phyloP scores from a whole-genome alignment of 2,329 filamentous ascomycete species.

The Zalaria obscura region DNA sequence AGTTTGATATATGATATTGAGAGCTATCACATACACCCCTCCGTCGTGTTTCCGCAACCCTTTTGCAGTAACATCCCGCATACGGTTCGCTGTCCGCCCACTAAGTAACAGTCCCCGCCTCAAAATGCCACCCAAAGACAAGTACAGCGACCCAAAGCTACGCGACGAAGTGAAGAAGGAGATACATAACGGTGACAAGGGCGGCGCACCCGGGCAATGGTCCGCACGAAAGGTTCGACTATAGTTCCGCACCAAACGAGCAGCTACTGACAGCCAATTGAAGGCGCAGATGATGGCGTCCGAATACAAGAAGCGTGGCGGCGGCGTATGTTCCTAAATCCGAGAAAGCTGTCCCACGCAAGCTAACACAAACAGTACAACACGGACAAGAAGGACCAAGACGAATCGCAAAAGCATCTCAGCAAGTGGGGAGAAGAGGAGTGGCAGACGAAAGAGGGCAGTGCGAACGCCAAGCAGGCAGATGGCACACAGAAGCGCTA shows the following conservation, averaged over 20 bases:
- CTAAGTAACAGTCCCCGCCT: not conserved
- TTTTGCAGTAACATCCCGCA: too few species aligned
- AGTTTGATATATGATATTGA: too few species aligned
- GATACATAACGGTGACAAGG: slow-evolving; percentile 30
- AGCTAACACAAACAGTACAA: slow-evolving; percentile 20
- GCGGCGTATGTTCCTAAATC: slow-evolving; percentile 11
- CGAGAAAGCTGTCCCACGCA: not conserved
- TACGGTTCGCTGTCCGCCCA: too few species aligned
- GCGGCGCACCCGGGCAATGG: slow-evolving; percentile 33
- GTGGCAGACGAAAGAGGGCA: slow-evolving; percentile 36
- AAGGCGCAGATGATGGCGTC: slow-evolving; percentile 32
- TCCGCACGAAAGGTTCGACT: not conserved
- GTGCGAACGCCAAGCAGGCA: slow-evolving; percentile 27
- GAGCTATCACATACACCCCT: too few species aligned
- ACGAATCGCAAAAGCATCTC: slow-evolving; percentile 29
- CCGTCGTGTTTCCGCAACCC: too few species aligned
- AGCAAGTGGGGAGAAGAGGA: slow-evolving; percentile 33
- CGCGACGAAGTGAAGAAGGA: slow-evolving; percentile 33
- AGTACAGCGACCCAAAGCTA: slow-evolving; percentile 33
- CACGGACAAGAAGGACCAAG: slow-evolving; percentile 28
- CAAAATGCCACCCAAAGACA: slow-evolving; percentile 31
- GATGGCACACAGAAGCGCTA: slow-evolving; percentile 31
- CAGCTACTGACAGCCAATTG: not conserved
- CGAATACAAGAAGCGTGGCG: slow-evolving; percentile 34
- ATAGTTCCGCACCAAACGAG: not conserved